Percentiles rank a stretch among this genome's conserved stretches.
Conservation (phyloP, 2,329 filamentous ascomycete genomes). For the Talaromyces albobiverticillius region DNA sequence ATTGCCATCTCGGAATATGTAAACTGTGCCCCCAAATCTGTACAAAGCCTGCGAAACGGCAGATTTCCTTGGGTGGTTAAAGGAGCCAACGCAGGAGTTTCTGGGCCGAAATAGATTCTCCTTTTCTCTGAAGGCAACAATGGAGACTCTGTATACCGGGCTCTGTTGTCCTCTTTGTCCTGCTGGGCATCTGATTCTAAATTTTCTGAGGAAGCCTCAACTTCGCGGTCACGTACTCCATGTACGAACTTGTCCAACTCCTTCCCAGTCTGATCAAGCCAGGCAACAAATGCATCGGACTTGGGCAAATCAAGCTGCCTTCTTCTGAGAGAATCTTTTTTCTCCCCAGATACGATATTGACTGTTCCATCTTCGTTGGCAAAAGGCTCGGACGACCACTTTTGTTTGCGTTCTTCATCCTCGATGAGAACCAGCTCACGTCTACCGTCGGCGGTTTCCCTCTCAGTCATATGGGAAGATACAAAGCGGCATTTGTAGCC, state of each 20-base stretch:
- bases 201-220: slow-evolving; percentile 19
- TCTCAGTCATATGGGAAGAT: slow-evolving; percentile 78
- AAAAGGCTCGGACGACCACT: slow-evolving; percentile 23
- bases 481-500: slow-evolving; percentile 97
- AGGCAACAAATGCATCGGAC: slow-evolving; percentile 72
- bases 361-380: slow-evolving; percentile 60
- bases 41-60: slow-evolving; percentile 86
- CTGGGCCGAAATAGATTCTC: slow-evolving; percentile 85
- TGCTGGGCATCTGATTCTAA: slow-evolving; percentile 20
- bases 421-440: slow-evolving; percentile 75
- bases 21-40: slow-evolving; percentile 82
- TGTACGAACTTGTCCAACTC: slow-evolving; percentile 50
- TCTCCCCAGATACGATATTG: slow-evolving; percentile 67
- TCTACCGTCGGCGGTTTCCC: slow-evolving; percentile 72
- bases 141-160: slow-evolving; percentile 79
- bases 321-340: slow-evolving; percentile 73
- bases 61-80: slow-evolving; percentile 96
- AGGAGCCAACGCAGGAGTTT: slow-evolving; percentile 90
- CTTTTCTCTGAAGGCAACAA: slow-evolving; percentile 91
- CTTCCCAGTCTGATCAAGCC: slow-evolving; percentile 66
- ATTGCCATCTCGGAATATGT: slow-evolving; percentile 99
- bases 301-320: slow-evolving; percentile 68
- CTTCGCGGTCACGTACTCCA: slow-evolving; percentile 39
- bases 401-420: slow-evolving; percentile 48
- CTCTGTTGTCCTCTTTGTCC: slow-evolving; percentile 65